Evolutionary conservation across 305 asterid genomes (phyloP), one percentile per base, ranked within the genome.

Genomic region (Withania somnifera): DNA sequence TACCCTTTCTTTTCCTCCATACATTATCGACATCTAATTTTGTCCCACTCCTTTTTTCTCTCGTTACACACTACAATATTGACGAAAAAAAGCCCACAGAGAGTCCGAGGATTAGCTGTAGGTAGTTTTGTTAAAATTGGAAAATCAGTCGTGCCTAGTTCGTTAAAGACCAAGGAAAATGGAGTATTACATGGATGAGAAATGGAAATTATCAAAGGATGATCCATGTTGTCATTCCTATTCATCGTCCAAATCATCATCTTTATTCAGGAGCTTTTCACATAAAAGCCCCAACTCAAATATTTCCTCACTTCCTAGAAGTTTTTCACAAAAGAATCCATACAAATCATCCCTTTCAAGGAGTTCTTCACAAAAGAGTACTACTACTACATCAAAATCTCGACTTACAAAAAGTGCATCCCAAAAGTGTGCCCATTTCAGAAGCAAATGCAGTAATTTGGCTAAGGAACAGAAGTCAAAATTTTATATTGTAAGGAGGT

Each of bases 391-490:
- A 38, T 38, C 45, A 17, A 90, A 91, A 81, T 81, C 90, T 9
- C 85, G 88, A 0, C 91, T 92, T 15, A 69, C 93, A 0, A 88
- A 95, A 77, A 95, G 91, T 79, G 89, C 92, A 0, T 92, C 99
- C 1, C 94, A 91, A 32, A 90, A 81, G 84, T 88, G 97, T 51
- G 30, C 93, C 0, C 93, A 90, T 6, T 92, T 94, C 88, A 84
- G 94, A 6, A 87, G 93, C 42, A 95, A 95, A 82, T 95, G 97
- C 84, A 88, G 86, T 61, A 92, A 86, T 83, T 5, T 93, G 89
- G 98, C 98, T 26, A 95, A 95, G 84, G 99, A 95, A 61, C 98
- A 95, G 86, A 94, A 87, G 58, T 93, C 99, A 28, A 95, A 91
- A 82, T 91, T 95, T 81, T 95, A 95, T 89, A 95, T 95, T n/a